Percentiles rank a stretch among this genome's conserved stretches.
These are phyloP conservation scores for Fremontodendron californicum DNA, from an alignment of 345 rosid genomes.

Conservation along the genomic window DNA sequence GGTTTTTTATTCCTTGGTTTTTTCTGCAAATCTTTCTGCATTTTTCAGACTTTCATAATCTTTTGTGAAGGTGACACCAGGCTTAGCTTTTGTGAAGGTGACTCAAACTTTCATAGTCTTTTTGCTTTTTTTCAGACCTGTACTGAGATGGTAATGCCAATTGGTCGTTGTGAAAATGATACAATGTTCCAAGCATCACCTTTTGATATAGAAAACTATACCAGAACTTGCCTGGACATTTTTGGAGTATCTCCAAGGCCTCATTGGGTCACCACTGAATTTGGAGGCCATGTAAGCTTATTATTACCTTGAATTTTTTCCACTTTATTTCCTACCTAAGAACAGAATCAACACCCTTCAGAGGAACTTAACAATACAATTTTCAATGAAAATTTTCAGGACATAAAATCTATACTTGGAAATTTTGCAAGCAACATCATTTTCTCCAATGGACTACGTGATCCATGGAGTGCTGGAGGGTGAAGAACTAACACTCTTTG, in stretches of 20 bases:
- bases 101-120: neutral
- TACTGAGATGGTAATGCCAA: constrained; percentile 56
- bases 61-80: no score
- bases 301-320: neutral
- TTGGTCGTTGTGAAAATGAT: constrained; percentile 36
- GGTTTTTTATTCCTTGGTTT: no score
- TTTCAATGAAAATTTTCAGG: constrained; percentile 17
- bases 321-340: neutral
- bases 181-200: no score
- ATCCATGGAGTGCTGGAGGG: constrained; percentile 54
- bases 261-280: no score
- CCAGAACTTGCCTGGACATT: constrained; percentile 25
- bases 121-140: constrained; percentile 52
- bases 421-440: constrained; percentile 50
- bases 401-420: constrained; percentile 30
- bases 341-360: neutral
- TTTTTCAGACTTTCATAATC: no score
- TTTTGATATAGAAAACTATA: constrained; percentile 30
- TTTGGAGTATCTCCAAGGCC: constrained; percentile 46
- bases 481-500: constrained; percentile 1
- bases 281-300: constrained; percentile 44
- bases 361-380: neutral
- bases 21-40: no score
- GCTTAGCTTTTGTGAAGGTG: no score
- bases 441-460: constrained; percentile 46